Percentiles rank a stretch among this genome's conserved stretches.
Conservation (phyloP, 805 yeast species). For the Saturnispora quitensis region DNA sequence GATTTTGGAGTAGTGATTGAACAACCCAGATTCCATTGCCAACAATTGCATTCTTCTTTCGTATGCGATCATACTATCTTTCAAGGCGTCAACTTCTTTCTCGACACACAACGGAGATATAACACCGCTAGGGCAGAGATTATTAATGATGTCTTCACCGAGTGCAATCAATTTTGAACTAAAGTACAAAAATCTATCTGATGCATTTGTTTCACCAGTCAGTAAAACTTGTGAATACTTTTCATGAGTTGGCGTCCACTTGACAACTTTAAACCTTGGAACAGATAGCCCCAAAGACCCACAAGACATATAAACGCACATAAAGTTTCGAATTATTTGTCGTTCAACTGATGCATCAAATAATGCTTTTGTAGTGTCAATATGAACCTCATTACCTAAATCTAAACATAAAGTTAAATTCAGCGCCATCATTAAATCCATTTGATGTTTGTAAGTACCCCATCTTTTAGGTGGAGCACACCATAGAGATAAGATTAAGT, state of each 20-base stretch:
- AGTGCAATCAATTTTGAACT: slow-evolving; percentile 36
- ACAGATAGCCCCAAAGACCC: slow-evolving; percentile 43
- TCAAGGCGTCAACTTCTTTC: slow-evolving; percentile 11
- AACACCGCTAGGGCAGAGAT: slow-evolving; percentile 27
- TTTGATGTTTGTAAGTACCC: slow-evolving; percentile 46
- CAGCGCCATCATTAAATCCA: slow-evolving; percentile 37
- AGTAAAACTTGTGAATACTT: slow-evolving; percentile 27
- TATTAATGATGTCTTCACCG: slow-evolving; percentile 42
- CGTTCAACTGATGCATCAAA: slow-evolving; percentile 26
- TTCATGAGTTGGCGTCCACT: slow-evolving; percentile 39
- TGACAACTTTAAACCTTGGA: slow-evolving; percentile 41
- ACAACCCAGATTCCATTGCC: slow-evolving; percentile 33
- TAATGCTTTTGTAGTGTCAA: slow-evolving; percentile 21
- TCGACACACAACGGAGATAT: slow-evolving; percentile 3
- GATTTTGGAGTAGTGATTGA: slow-evolving; percentile 28
- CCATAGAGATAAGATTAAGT: slow-evolving; percentile 42
- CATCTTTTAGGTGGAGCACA: slow-evolving; percentile 42
- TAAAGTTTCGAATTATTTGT: slow-evolving; percentile 32
- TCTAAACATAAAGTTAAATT: slow-evolving; percentile 42
- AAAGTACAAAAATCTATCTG: slow-evolving; percentile 36
- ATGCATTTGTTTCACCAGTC: slow-evolving; percentile 29
- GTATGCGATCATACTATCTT: slow-evolving; percentile 29
- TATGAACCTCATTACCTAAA: slow-evolving; percentile 30
- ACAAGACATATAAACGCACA: slow-evolving; percentile 42
- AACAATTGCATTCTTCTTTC: slow-evolving; percentile 33